phyloP scores from a whole-genome alignment of 441 rosid genomes.

The Bocquillonia castaneifolia region DNA sequence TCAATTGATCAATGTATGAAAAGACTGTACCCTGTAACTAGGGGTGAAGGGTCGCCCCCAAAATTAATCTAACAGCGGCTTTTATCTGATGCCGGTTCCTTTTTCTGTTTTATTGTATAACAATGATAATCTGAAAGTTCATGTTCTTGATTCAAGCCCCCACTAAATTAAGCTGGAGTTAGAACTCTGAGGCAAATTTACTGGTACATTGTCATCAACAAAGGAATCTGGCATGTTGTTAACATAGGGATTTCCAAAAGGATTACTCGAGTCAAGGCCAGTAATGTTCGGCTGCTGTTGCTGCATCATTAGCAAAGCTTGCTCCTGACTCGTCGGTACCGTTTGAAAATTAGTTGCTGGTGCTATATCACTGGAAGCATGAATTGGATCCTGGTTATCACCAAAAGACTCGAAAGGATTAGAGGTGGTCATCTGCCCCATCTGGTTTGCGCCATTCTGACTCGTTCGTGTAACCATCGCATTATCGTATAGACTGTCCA shows the following conservation, averaged over 20 bases:
- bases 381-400: conserved; percentile 12
- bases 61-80: neutral
- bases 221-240: conserved; percentile 14
- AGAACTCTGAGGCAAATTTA: conserved; percentile 5
- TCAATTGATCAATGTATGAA: too few relatives aligned
- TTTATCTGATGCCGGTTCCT: neutral
- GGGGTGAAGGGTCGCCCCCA: too few relatives aligned
- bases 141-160: neutral
- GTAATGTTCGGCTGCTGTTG: conserved; percentile 2
- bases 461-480: conserved; percentile 11
- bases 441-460: conserved; percentile 1
- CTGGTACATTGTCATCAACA: conserved; percentile 8
- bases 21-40: neutral
- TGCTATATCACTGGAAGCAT: neutral
- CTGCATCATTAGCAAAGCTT: conserved; percentile 4
- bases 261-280: conserved; percentile 5
- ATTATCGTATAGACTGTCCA: conserved; percentile 23
- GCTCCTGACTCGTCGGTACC: conserved; percentile 14
- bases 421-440: conserved; percentile 3
- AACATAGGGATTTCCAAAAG: conserved; percentile 21
- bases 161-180: conserved; percentile 9
- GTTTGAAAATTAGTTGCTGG: conserved; percentile 2
- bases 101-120: neutral
- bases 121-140: neutral
- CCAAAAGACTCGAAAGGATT: conserved; percentile 23